Conservation (phyloP, 2,329 filamentous ascomycete genomes). For the Arachnomyces sp. region DNA sequence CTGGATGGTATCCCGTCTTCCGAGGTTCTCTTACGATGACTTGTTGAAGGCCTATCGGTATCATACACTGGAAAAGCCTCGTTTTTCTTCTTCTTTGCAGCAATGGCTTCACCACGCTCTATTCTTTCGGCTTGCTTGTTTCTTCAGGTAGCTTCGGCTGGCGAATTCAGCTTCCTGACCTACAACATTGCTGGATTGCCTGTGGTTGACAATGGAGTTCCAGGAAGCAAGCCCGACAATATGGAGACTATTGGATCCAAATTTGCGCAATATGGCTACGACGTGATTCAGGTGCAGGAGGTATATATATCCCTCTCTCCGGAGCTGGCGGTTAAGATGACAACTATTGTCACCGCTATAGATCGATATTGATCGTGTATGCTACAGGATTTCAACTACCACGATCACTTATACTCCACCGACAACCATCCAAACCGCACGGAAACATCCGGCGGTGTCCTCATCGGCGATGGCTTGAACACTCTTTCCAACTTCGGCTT, state of each 20-base stretch:
- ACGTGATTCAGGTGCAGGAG: constrained; percentile 60
- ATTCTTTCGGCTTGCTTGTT: neutral
- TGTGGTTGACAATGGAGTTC: constrained; percentile 53
- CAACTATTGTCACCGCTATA: neutral
- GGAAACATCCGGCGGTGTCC: constrained; percentile 57
- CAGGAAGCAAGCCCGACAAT: constrained; percentile 56
- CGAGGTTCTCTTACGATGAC: too few species aligned
- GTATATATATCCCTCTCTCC: constrained; percentile 4
- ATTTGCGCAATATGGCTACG: constrained; percentile 51
- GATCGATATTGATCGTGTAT: constrained; percentile 19
- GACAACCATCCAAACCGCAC: constrained; percentile 56
- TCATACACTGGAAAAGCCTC: too few species aligned
- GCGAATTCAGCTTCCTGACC: constrained; percentile 46
- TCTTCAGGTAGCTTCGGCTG: constrained; percentile 21
- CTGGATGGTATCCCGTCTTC: too few species aligned
- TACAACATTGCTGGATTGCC: constrained; percentile 58
- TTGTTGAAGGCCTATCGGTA: too few species aligned
- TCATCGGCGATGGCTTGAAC: constrained; percentile 58
- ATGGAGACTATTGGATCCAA: constrained; percentile 49
- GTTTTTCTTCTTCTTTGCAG: too few species aligned
- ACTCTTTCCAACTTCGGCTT: constrained; percentile 54
- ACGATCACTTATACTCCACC: constrained; percentile 54
- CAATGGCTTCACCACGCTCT: too few species aligned
- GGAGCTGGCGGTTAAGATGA: neutral
- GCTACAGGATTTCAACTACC: constrained; percentile 57